phyloP scores from a whole-genome alignment of 352 stramenopile genomes.

The Thraustochytrium sp. region DNA sequence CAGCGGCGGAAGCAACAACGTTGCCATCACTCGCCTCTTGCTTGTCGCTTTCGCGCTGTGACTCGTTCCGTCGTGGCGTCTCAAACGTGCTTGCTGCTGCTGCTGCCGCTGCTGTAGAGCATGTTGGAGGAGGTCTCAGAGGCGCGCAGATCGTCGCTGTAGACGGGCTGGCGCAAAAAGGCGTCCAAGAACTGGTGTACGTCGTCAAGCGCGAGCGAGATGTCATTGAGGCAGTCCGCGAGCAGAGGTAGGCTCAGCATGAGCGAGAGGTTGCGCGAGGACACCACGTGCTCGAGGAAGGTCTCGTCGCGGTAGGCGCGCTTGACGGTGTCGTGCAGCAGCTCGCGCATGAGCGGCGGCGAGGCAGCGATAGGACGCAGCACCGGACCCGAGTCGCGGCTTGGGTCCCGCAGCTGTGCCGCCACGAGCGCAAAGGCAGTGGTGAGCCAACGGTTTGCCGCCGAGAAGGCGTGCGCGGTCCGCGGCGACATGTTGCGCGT shows the following conservation, averaged over 20 bases:
- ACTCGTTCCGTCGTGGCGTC: too few relatives aligned
- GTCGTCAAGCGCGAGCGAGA: not conserved
- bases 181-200: not conserved
- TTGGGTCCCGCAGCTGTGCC: not conserved
- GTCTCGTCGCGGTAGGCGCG: not conserved
- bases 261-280: not conserved
- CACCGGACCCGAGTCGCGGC: not conserved
- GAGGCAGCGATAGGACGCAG: not conserved
- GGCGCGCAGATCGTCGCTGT: not conserved
- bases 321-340: not conserved
- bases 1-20: too few relatives aligned
- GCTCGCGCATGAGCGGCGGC: not conserved
- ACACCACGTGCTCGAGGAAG: not conserved
- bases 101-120: too few relatives aligned
- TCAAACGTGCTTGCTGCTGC: too few relatives aligned
- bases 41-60: too few relatives aligned
- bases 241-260: conserved; percentile 19
- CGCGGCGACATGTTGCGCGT: not conserved
- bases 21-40: too few relatives aligned
- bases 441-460: not conserved
- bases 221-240: not conserved
- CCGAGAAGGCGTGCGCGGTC: not conserved
- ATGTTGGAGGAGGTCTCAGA: not conserved
- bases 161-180: conserved; percentile 4
- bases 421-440: not conserved